Evolutionary conservation across 805 yeast species (phyloP), one percentile per base, ranked within the genome.

Genomic region (Yarrowia deformans): DNA sequence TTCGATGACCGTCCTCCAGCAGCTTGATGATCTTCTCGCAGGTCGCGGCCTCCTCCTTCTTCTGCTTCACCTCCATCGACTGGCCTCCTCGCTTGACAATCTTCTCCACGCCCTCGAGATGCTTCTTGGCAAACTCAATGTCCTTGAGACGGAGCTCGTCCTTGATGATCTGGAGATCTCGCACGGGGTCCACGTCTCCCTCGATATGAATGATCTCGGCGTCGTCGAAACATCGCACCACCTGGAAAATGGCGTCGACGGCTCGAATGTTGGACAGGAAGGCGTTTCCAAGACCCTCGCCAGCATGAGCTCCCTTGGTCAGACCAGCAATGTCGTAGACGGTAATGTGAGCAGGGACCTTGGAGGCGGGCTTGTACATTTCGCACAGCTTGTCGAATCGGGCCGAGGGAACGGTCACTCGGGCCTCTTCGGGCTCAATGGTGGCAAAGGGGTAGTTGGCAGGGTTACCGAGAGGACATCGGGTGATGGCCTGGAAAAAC

Each of bases 371-470:
- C 77, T 80, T 79, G 84, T 92, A 95, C 75, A 90, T 81, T 66
- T 85, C 85, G 75, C 86, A 84, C 67, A 95, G 84, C 71, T 84
- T 85, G 75, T 94, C 97, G 76, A 95, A 88, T 79, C 97, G 88
- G 71, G 90, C 86, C 71, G 97, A 91, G 75, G 97, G 97, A 71
- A 95, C 98, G 73, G 88, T 87, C 69, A 94, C 97, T 79, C 97
- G 88, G 58, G 98, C 97, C 83, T 94, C 97, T 82, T 95, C 98
- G 68, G 99, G 98, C 75, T 94, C 97, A 78, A 92, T 92, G 69
- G 99, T 94, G 52, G 99, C 99, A 79, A 92, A 94, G 34, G 99
- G 99, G 79, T 93, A 94, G 80, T 94, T 94, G 70, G 98, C 99
- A 69, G 99, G 98, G 82, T 85, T 93, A 72, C 99, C 98, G 73